Base-by-base conservation (phyloP, 139 green algal genomes). In the Mychonastes homosphaera region DNA sequence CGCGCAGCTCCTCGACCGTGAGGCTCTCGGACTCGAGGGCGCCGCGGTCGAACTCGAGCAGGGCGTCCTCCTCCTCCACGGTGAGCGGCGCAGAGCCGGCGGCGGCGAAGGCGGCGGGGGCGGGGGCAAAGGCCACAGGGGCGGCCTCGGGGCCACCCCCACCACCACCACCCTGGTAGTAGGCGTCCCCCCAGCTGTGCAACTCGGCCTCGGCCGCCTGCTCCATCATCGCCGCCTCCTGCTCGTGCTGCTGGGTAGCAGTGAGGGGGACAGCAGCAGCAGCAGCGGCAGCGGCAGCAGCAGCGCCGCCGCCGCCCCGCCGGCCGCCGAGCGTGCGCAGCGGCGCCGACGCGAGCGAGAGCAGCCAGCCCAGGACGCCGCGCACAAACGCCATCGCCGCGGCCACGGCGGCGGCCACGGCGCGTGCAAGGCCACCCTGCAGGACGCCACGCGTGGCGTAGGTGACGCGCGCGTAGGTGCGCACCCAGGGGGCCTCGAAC, bases 381-480 rank as follows among this genome's bases (percentile, higher is more conserved):
- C n/a, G n/a, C n/a, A n/a, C n/a, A 44, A 44, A n/a, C 13, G 36
- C 12, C 12, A 10, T 10, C 12, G 36, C 19, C 41, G 23, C 19
- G 10, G 6, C 41, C 41, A 23, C 41, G 19, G 41, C 8, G 8
- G 19, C 8, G 19, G 7, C 41, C 41, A 13, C 19, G 41, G 19
- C 41, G 41, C 23, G 5, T n/a, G 19, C 23, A 9, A 5, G 41
- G 19, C 41, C 6, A 15, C 19, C 41, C 41, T n/a, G 19, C 6
- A 15, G 8, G 7, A 2, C 38, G 26, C 61, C 6, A n/a, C n/a
- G n/a, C n/a, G n/a, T n/a, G n/a, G n/a, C n/a, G n/a, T n/a, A n/a
- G n/a, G n/a, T 24, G 16, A 69, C 68, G 62, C 60, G 56, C 19
- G 63, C 30, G 62, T 67, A 70, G 10, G 26, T 6, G 15, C 59